These are phyloP conservation scores for Amaranthus palmeri DNA, from an alignment of 148 eudicot genomes.

Conservation along the genomic window DNA sequence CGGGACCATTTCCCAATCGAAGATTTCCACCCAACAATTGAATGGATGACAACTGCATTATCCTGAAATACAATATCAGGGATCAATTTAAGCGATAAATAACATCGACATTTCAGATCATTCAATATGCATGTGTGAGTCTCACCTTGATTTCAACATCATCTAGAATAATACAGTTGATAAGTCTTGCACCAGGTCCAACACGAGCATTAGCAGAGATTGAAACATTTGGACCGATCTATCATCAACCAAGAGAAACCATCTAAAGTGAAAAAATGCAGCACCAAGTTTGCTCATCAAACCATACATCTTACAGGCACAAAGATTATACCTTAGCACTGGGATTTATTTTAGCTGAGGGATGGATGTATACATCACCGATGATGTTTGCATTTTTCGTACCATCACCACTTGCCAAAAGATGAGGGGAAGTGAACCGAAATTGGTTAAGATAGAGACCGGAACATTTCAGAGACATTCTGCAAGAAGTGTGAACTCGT, in stretches of 20 bases:
- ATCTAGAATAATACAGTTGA: conserved; percentile 58
- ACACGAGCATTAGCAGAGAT: conserved; percentile 69
- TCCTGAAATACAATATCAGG: conserved; percentile 36
- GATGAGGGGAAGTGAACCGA: conserved; percentile 43
- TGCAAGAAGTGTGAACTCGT: conserved; percentile 18
- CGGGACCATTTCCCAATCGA: conserved; percentile 68
- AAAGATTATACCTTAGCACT: conserved; percentile 47
- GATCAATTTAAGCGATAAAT: not conserved
- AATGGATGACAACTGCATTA: conserved; percentile 58
- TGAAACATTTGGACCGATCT: conserved; percentile 77
- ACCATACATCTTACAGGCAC: not conserved
- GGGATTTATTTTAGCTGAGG: conserved; percentile 61
- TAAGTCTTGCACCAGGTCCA: conserved; percentile 65
- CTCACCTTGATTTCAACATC: conserved; percentile 67
- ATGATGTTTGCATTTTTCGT: conserved; percentile 44
- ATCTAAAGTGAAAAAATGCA: conserved; percentile 6
- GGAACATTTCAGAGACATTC: conserved; percentile 69
- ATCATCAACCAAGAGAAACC: conserved; percentile 19
- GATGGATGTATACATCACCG: conserved; percentile 64
- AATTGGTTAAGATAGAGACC: conserved; percentile 60
- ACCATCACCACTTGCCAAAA: conserved; percentile 67
- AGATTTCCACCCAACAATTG: conserved; percentile 71
- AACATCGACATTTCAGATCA: not conserved
- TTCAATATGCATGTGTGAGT: conserved; percentile 9
- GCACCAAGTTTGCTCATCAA: not conserved